phyloP scores from a whole-genome alignment of 2,329 filamentous ascomycete genomes.

The Alternaria burnsii region DNA sequence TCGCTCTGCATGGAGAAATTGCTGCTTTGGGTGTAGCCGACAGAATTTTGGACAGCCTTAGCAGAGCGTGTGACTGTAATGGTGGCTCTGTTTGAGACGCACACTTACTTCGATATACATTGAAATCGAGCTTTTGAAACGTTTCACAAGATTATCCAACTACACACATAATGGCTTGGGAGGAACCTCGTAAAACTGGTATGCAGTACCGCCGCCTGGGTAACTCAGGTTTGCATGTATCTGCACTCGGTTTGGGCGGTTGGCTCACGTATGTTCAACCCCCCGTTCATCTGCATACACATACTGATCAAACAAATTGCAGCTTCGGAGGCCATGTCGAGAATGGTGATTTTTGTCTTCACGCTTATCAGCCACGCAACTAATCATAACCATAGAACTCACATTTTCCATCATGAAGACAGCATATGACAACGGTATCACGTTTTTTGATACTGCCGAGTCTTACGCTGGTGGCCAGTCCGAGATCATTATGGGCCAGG shows the following conservation, averaged over 20 bases:
- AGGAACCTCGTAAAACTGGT: conserved; percentile 44
- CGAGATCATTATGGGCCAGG: conserved; percentile 64
- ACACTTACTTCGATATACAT: background rate
- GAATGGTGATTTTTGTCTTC: conserved; percentile 57
- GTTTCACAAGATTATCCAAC: background rate
- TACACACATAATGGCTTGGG: conserved; percentile 35
- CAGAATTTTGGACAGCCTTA: conserved; percentile 2
- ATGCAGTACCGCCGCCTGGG: conserved; percentile 73
- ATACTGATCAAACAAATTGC: background rate
- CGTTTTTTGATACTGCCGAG: conserved; percentile 42
- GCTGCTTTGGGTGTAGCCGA: background rate
- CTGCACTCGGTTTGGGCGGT: conserved; percentile 70
- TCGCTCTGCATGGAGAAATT: background rate
- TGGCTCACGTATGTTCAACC: conserved; percentile 68
- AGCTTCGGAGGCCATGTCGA: conserved; percentile 71
- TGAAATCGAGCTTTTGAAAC: background rate
- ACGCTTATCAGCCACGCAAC: conserved; percentile 1
- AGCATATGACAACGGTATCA: conserved; percentile 64
- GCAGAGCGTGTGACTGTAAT: background rate
- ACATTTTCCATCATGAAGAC: conserved; percentile 64
- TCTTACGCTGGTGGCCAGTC: conserved; percentile 62
- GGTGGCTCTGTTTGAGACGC: background rate
- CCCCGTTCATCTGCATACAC: background rate
- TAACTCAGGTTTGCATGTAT: conserved; percentile 77
- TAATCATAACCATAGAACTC: conserved; percentile 52